These are phyloP conservation scores for Helminthosporium solani DNA, from an alignment of 2,329 filamentous ascomycete species.

Conservation along the genomic window DNA sequence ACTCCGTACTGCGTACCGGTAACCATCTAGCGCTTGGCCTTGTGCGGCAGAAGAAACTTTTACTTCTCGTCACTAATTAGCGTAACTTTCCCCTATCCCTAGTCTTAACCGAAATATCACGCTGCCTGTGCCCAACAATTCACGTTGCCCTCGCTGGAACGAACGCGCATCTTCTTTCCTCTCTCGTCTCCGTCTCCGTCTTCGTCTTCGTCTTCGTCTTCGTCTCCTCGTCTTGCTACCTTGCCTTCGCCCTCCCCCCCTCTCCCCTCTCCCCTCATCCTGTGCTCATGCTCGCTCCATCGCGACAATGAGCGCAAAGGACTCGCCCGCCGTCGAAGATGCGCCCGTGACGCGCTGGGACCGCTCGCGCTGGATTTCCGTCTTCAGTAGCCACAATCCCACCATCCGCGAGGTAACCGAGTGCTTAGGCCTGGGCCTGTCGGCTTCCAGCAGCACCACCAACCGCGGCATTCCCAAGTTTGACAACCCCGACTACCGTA, in stretches of 20 bases:
- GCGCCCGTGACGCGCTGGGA: slow-evolving; percentile 38
- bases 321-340: slow-evolving; percentile 25
- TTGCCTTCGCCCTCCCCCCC: background rate
- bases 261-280: background rate
- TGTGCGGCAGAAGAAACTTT: slow-evolving; percentile 1
- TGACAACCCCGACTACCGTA: slow-evolving; percentile 41
- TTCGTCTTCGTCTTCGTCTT: no score
- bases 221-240: no score
- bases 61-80: background rate
- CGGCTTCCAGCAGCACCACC: slow-evolving; percentile 37
- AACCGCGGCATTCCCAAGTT: slow-evolving; percentile 43
- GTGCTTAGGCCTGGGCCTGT: slow-evolving; percentile 37
- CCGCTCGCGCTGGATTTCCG: slow-evolving; percentile 37
- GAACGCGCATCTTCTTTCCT: no score
- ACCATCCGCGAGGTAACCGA: slow-evolving; percentile 43
- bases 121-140: background rate
- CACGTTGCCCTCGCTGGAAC: background rate
- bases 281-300: background rate
- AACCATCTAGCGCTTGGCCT: no score
- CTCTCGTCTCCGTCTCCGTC: no score
- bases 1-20: no score
- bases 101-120: background rate
- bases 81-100: slow-evolving; percentile 2
- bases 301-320: slow-evolving; percentile 32
- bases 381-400: slow-evolving; percentile 41